Percentiles rank a stretch among this genome's conserved stretches.
phyloP scores from a whole-genome alignment of 139 green algal species.

The Micromonas pusilla region DNA sequence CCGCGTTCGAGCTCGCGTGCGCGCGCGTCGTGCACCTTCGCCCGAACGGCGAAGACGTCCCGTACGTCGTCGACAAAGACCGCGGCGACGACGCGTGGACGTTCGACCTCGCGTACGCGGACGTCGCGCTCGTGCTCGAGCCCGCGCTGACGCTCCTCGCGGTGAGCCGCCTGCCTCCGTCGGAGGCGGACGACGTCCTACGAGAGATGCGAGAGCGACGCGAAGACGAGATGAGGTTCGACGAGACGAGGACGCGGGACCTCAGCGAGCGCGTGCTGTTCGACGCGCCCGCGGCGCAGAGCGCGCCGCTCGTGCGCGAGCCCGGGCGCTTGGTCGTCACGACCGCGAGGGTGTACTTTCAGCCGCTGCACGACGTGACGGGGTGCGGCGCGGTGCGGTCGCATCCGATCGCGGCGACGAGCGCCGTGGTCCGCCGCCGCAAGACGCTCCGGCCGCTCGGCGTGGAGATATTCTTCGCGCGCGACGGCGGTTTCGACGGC shows the following conservation, averaged over 20 bases:
- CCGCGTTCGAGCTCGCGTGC: background rate
- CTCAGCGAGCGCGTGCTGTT: constrained; percentile 31
- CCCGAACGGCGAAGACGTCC: background rate
- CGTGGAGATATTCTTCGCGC: constrained; percentile 48
- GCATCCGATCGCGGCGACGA: constrained; percentile 31
- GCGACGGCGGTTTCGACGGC: too few species aligned
- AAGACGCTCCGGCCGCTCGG: constrained; percentile 27
- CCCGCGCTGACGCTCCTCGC: constrained; percentile 40
- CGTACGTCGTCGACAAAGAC: background rate
- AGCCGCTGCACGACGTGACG: constrained; percentile 38
- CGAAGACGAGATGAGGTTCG: constrained; percentile 24
- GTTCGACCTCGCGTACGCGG: constrained; percentile 49
- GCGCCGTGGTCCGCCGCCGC: constrained; percentile 19
- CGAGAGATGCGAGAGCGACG: background rate
- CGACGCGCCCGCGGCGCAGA: constrained; percentile 24
- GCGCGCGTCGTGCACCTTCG: background rate
- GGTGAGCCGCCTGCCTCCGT: too few species aligned
- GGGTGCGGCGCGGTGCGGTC: constrained; percentile 31
- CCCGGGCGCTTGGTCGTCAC: constrained; percentile 39
- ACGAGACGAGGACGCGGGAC: constrained; percentile 22
- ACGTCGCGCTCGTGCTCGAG: constrained; percentile 41
- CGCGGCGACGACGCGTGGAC: constrained; percentile 20
- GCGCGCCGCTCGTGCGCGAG: constrained; percentile 48
- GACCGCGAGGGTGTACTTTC: constrained; percentile 39
- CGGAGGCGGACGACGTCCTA: background rate